Evolutionary conservation across 2,329 filamentous ascomycete species (phyloP), one percentile per base, ranked within the genome.

Genomic region (Colletotrichum gigasporum): DNA sequence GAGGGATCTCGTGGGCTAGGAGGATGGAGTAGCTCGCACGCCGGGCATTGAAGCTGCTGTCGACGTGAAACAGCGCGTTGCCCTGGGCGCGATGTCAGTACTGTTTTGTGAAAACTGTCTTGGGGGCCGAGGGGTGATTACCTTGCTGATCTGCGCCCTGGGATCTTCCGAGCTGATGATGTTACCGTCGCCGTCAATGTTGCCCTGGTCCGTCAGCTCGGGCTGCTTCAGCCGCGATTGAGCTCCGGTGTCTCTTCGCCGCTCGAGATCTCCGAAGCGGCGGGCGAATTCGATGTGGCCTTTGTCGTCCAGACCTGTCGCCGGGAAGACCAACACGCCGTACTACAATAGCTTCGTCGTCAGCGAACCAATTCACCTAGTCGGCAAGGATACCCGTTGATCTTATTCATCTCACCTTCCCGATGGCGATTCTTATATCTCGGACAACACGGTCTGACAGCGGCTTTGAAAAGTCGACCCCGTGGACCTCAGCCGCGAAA

Each of bases 191-290:
- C 78, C 77, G 57, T 85, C 79, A 9, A 86, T 74, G 70, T 88
- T 88, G 50, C 82, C 79, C 0, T 84, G 83, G 68, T 88, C 86
- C 70, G 87, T 87, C 3, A 88, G 76, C 70, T 87, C 81, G 41
- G 61, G 32, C 26, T 28, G n/a, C 32, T 50, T 47, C 30, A 64
- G 35, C 20, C 55, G 55, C 14, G 61, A 64, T 9, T 48, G 39
- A 2, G 39, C 41, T 3, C 55, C 61, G 1, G 47, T 64, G n/a
- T 53, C 47, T 35, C 63, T 63, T 12, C 56, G 48, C n/a, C 37
- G 16, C 20, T 63, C 62, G 0, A 88, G 79, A 20, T 85, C 82
- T 18, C 85, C 87, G 63, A 88, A 82, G 1, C 75, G 76, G 2
- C 69, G 68, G 14, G 82, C 80, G 70, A 88, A 85, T 5, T 74